phyloP scores from a whole-genome alignment of 2,329 filamentous ascomycete genomes.

The Clonostachys chloroleuca region DNA sequence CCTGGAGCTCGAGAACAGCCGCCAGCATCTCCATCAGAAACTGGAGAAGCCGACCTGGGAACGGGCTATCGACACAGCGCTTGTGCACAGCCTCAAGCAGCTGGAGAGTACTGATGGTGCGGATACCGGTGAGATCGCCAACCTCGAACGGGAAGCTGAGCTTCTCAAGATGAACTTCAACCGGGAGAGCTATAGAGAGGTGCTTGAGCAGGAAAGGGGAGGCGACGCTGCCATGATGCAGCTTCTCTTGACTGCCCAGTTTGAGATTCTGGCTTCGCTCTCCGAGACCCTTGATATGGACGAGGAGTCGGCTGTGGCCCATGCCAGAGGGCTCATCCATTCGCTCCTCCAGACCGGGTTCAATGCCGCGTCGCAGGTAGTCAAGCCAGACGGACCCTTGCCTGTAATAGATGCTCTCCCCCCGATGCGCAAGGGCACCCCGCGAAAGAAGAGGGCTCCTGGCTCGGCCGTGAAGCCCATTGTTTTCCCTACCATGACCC shows the following conservation, averaged over 20 bases:
- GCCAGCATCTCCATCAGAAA: constrained; percentile 85
- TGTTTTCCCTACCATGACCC: constrained; percentile 35
- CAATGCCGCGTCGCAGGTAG: constrained; percentile 71
- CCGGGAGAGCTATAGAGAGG: constrained; percentile 70
- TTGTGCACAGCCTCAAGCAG: constrained; percentile 79
- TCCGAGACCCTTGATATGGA: constrained; percentile 77
- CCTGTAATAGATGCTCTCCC: constrained; percentile 62
- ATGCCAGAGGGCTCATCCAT: constrained; percentile 72
- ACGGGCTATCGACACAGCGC: constrained; percentile 77
- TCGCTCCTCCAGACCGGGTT: constrained; percentile 75
- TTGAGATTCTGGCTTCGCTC: constrained; percentile 83
- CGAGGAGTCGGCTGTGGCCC: constrained; percentile 76
- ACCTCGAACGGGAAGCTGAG: constrained; percentile 76
- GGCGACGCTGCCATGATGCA: constrained; percentile 77
- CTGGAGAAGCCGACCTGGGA: constrained; percentile 83
- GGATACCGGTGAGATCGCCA: constrained; percentile 62
- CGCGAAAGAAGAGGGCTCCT: constrained; percentile 63
- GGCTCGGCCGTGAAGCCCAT: constrained; percentile 13
- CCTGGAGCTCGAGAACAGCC: constrained; percentile 81
- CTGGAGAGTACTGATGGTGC: constrained; percentile 51
- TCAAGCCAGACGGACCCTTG: constrained; percentile 78
- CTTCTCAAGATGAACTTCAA: constrained; percentile 79
- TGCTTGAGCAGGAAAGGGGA: constrained; percentile 79
- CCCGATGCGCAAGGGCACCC: constrained; percentile 68
- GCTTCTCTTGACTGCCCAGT: constrained; percentile 81